These are phyloP conservation scores for Epichloe aotearoae DNA, from an alignment of 2,329 filamentous ascomycete species.

Conservation along the genomic window DNA sequence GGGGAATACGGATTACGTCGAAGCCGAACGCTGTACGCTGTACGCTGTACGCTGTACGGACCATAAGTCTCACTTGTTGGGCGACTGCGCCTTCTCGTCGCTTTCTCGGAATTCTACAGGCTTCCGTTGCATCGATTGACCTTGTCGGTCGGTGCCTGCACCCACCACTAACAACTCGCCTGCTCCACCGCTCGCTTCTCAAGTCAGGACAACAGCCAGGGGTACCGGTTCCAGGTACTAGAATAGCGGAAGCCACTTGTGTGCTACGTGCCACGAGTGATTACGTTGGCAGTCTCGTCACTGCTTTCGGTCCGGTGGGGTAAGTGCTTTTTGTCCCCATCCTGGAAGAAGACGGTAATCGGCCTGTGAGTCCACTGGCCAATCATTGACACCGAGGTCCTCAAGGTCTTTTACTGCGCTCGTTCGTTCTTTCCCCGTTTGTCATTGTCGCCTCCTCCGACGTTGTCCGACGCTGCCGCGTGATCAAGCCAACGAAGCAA, in stretches of 20 bases:
- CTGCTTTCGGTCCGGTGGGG: not conserved
- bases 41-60: no score
- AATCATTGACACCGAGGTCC: slow-evolving; percentile 3
- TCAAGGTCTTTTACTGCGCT: not conserved
- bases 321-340: slow-evolving; percentile 2
- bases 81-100: not conserved
- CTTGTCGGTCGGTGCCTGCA: not conserved
- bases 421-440: not conserved
- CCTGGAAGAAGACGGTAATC: not conserved
- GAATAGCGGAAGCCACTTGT: slow-evolving; percentile 1
- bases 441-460: slow-evolving; percentile 10
- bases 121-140: not conserved
- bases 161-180: not conserved
- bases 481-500: not conserved
- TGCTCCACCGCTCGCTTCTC: slow-evolving; percentile 4
- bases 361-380: not conserved
- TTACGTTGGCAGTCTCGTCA: not conserved
- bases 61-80: not conserved
- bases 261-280: not conserved
- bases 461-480: slow-evolving; percentile 5
- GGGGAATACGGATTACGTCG: no score
- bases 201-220: no score
- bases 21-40: no score
- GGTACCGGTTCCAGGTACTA: no score
- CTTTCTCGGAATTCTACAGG: not conserved